These are phyloP conservation scores for Dysphania ambrosioides DNA, from an alignment of 148 eudicot species.

Conservation along the genomic window DNA sequence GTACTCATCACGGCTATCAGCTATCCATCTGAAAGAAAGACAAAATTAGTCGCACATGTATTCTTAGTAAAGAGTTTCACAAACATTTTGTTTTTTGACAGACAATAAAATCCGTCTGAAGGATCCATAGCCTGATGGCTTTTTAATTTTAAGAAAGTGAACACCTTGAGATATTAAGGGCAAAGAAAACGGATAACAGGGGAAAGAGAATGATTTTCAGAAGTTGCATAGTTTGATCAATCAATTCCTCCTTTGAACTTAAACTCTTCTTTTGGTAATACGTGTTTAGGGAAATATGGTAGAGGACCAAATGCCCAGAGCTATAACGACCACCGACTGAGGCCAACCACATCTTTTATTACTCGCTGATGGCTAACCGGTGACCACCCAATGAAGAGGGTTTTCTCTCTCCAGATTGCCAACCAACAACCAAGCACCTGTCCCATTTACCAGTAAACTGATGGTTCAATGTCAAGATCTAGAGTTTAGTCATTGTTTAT, in stretches of 20 bases:
- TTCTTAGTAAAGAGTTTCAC: not conserved
- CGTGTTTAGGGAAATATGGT: not conserved
- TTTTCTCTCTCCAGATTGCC: not conserved
- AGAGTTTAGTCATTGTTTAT: too few relatives aligned
- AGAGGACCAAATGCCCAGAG: not conserved
- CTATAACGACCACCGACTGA: not conserved
- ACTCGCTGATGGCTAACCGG: not conserved
- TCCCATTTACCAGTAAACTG: not conserved
- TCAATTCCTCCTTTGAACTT: not conserved
- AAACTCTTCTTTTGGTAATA: not conserved
- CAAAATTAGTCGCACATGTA: not conserved
- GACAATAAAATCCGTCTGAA: too few relatives aligned
- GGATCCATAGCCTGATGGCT: too few relatives aligned
- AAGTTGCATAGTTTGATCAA: not conserved
- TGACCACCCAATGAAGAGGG: not conserved
- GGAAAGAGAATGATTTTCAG: not conserved
- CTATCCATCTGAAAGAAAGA: conserved; percentile 71
- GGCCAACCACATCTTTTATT: not conserved
- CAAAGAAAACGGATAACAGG: not conserved
- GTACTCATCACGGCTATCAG: conserved; percentile 99
- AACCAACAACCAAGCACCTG: too few relatives aligned
- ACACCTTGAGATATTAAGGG: not conserved
- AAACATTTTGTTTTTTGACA: too few relatives aligned
- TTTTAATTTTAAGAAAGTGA: too few relatives aligned
- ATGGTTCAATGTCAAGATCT: not conserved